These are phyloP conservation scores for Aspergillus cejpii DNA, from an alignment of 2,329 filamentous ascomycete species.

Conservation along the genomic window DNA sequence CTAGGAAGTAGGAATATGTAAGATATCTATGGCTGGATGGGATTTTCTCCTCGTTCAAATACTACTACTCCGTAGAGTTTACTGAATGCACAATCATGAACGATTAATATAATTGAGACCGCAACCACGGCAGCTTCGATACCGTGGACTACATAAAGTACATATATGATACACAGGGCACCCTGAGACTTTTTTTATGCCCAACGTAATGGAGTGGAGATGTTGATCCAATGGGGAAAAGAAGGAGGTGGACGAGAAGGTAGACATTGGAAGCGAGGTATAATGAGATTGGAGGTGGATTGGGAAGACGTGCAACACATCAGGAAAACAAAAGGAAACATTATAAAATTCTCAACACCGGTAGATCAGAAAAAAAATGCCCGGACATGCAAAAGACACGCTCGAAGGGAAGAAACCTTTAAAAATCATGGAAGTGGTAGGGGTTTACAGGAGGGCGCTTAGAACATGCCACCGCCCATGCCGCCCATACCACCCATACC, in stretches of 20 bases:
- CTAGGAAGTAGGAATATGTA: too few relatives aligned
- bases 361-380: conserved; percentile 23
- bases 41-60: not conserved
- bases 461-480: conserved; percentile 61
- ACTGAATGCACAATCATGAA: conserved; percentile 4
- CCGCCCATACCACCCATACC: conserved; percentile 59
- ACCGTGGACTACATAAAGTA: conserved; percentile 13
- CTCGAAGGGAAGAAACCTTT: conserved; percentile 23
- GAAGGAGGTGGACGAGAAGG: conserved; percentile 6
- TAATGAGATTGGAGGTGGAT: conserved; percentile 6
- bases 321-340: conserved; percentile 17
- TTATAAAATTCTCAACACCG: not conserved
- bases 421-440: conserved; percentile 18
- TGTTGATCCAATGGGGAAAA: conserved; percentile 5
- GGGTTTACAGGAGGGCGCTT: conserved; percentile 29
- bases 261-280: conserved; percentile 1
- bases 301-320: conserved; percentile 20
- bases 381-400: conserved; percentile 33
- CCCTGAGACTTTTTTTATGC: conserved; percentile 21
- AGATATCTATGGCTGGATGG: not conserved
- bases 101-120: conserved; percentile 13
- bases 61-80: too few relatives aligned
- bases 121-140: conserved; percentile 6
- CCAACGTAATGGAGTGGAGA: conserved; percentile 24
- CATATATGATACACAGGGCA: conserved; percentile 25